Conservation (phyloP, 495 filamentous ascomycete genomes). For the Talaromyces nanjingensis region DNA sequence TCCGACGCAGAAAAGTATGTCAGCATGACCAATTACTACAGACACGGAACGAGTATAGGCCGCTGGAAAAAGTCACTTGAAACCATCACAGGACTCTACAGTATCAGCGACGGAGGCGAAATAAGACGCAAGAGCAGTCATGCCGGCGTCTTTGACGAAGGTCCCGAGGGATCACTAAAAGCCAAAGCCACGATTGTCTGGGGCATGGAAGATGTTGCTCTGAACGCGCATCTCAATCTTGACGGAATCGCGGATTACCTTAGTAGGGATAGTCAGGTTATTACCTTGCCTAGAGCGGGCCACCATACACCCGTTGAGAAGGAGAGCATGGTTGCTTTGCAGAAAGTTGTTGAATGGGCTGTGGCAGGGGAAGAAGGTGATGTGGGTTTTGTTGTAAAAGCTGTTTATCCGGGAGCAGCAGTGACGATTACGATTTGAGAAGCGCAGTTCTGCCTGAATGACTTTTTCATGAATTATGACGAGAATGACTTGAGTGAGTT, state of each 20-base stretch:
- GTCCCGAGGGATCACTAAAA: conserved; percentile 35
- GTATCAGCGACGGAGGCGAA: conserved; percentile 22
- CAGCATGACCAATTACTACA: conserved; percentile 44
- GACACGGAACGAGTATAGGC: conserved; percentile 28
- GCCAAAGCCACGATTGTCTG: conserved; percentile 44
- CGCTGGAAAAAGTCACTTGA: conserved; percentile 44
- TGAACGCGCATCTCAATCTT: conserved; percentile 31
- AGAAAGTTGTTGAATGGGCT: conserved; percentile 29
- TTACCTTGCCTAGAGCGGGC: conserved; percentile 30
- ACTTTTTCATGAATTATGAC: not conserved
- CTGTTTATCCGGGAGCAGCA: conserved; percentile 24
- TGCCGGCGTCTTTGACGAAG: conserved; percentile 39
- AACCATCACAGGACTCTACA: conserved; percentile 37
- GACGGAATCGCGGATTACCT: conserved; percentile 39
- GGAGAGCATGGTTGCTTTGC: conserved; percentile 28
- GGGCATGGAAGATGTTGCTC: conserved; percentile 40
- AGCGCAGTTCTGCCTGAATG: not conserved
- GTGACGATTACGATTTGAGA: conserved; percentile 28
- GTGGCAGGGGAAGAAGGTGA: conserved; percentile 31
- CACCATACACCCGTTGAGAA: conserved; percentile 39
- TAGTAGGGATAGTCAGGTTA: conserved; percentile 29
- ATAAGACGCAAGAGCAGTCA: conserved; percentile 27
- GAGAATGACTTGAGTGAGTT: not conserved
- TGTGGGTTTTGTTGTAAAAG: conserved; percentile 21
- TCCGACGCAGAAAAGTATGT: conserved; percentile 25